Evolutionary conservation across 257 asterid genomes (phyloP).

Genomic region (Nemophila menziesii): DNA sequence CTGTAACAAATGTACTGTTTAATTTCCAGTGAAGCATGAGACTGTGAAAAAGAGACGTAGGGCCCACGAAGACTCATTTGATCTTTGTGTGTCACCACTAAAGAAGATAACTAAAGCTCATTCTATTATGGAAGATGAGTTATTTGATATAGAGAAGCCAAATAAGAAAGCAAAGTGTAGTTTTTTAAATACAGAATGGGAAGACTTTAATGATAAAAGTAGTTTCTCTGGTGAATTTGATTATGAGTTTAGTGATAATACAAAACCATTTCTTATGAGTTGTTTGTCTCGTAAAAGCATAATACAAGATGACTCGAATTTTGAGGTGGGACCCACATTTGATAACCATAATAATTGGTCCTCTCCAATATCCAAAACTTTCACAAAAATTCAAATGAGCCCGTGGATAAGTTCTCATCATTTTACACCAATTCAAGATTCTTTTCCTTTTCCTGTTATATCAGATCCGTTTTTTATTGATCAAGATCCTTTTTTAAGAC

Average conservation of each 20-base stretch:
- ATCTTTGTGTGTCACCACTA: conserved; percentile 20
- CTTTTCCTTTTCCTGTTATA: conserved; percentile 27
- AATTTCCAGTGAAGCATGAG: conserved; percentile 24
- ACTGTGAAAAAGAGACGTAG: conserved; percentile 37
- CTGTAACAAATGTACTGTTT: conserved; percentile 1
- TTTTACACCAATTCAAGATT: conserved; percentile 20
- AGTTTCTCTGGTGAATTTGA: no score
- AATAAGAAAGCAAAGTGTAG: conserved; percentile 16
- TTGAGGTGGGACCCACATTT: conserved; percentile 23
- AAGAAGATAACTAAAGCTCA: conserved; percentile 30
- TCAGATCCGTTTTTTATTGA: conserved; percentile 17
- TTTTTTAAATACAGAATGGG: conserved; percentile 30
- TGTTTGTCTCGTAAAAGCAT: conserved; percentile 32
- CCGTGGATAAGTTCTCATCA: conserved; percentile 21
- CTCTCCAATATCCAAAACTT: conserved; percentile 26
- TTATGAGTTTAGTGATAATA: no score
- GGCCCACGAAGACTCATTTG: conserved; percentile 25
- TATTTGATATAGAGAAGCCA: conserved; percentile 20
- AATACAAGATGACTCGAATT: conserved; percentile 22
- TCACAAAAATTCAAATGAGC: conserved; percentile 14
- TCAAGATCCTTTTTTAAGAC: conserved; percentile 18
- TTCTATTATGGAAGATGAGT: conserved; percentile 22
- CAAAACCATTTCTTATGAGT: conserved; percentile 33
- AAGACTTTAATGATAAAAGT: conserved; percentile 20
- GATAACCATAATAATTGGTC: conserved; percentile 23